phyloP scores from a whole-genome alignment of 306 rosid species.

The Rosa persica region DNA sequence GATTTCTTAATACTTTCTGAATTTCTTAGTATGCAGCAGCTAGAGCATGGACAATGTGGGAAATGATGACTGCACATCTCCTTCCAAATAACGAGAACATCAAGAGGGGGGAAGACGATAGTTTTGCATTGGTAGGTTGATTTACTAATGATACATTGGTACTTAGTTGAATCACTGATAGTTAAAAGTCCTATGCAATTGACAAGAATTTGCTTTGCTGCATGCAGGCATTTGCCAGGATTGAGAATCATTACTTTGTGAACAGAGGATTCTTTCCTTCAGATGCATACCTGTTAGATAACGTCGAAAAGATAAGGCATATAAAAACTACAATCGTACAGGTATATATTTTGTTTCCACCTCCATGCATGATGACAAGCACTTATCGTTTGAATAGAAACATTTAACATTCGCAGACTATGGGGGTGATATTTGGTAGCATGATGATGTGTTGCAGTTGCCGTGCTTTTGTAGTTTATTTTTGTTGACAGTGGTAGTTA shows the following conservation, averaged over 20 bases:
- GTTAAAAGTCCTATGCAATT: constrained; percentile 17
- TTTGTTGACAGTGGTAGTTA: background rate
- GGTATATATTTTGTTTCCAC: constrained; percentile 41
- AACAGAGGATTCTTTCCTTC: constrained; percentile 85
- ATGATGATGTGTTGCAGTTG: background rate
- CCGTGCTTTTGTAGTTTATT: background rate
- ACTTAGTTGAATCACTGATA: background rate
- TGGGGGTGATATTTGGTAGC: background rate
- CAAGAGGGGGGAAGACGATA: constrained; percentile 79
- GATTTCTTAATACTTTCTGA: constrained; percentile 25
- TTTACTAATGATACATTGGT: background rate
- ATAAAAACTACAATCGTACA: constrained; percentile 76
- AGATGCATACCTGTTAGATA: constrained; percentile 79
- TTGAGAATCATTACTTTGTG: constrained; percentile 87
- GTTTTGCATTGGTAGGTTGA: constrained; percentile 71
- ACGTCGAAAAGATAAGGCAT: constrained; percentile 77
- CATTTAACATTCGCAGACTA: background rate
- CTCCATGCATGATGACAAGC: background rate
- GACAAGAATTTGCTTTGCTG: constrained; percentile 14
- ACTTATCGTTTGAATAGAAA: background rate
- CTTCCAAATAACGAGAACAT: constrained; percentile 73
- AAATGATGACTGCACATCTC: constrained; percentile 96
- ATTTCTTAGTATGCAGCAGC: constrained; percentile 83
- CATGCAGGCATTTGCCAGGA: constrained; percentile 94
- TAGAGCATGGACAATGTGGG: constrained; percentile 99